These are phyloP conservation scores for Myxozyma vanderwaltii DNA, from an alignment of 805 yeast species.

Conservation along the genomic window DNA sequence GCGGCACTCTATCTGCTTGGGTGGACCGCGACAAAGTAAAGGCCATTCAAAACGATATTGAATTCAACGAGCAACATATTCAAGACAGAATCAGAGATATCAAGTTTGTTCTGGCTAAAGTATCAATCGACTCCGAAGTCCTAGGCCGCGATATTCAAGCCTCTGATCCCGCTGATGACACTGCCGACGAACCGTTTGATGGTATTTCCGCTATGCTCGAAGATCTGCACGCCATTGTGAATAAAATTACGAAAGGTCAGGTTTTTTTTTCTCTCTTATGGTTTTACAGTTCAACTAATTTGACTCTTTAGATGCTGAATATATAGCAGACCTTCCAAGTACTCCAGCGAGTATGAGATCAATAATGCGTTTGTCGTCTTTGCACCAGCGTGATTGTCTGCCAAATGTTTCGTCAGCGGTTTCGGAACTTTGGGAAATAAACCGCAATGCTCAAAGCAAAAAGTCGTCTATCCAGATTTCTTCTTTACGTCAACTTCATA, in stretches of 20 bases:
- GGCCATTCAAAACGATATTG: constrained; percentile 22
- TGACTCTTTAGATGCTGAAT: constrained; percentile 33
- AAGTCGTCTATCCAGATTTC: constrained; percentile 26
- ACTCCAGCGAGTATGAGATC: constrained; percentile 32
- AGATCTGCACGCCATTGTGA: constrained; percentile 37
- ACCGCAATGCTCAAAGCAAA: constrained; percentile 30
- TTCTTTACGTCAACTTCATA: constrained; percentile 26
- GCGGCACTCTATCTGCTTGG: constrained; percentile 32
- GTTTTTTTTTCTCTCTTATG: background rate
- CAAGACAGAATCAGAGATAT: constrained; percentile 34
- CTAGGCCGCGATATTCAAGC: constrained; percentile 23
- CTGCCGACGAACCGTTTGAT: constrained; percentile 1
- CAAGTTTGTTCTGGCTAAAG: constrained; percentile 32
- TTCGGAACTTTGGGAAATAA: constrained; percentile 33
- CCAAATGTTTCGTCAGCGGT: constrained; percentile 36
- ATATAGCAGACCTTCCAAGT: constrained; percentile 33
- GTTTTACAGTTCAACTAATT: background rate
- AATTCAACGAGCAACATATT: constrained; percentile 24
- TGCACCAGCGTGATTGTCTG: constrained; percentile 40
- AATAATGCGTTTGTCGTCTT: constrained; percentile 29
- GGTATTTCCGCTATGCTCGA: constrained; percentile 33
- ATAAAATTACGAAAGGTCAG: constrained; percentile 32
- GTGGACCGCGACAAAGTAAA: constrained; percentile 26
- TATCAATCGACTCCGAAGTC: constrained; percentile 23
- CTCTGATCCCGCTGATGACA: constrained; percentile 19